Base-by-base conservation (phyloP, 192 early-diverging fungal species). In the Powellomyces hirtus region DNA sequence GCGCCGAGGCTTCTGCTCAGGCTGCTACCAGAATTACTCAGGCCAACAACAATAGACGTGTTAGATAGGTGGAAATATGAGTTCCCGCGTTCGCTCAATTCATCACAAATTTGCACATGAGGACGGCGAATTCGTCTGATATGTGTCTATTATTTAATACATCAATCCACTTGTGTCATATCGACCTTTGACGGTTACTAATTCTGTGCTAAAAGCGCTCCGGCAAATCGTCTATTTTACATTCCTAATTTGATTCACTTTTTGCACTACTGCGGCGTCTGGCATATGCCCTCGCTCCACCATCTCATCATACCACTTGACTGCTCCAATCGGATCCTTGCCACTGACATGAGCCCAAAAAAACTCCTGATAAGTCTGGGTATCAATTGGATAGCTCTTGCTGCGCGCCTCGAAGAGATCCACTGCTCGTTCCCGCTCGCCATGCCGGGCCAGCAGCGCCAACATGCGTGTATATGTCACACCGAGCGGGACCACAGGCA, bases 211-310 rank as follows among this genome's bases (percentile, higher is more conserved):
- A n/a, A n/a, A n/a, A n/a, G n/a, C n/a, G n/a, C n/a, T n/a, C n/a
- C n/a, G n/a, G n/a, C n/a, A n/a, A n/a, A n/a, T n/a, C n/a, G n/a
- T n/a, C n/a, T n/a, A n/a, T n/a, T n/a, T n/a, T n/a, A n/a, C n/a
- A n/a, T n/a, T n/a, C n/a, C n/a, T n/a, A n/a, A n/a, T n/a, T n/a
- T n/a, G n/a, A n/a, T n/a, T n/a, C n/a, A n/a, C n/a, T n/a, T n/a
- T n/a, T n/a, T n/a, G n/a, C n/a, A n/a, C n/a, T n/a, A n/a, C n/a
- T n/a, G n/a, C n/a, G n/a, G 46, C 46, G 27, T 53, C 59, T 33
- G 69, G 69, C 69, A 71, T 63, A 4, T 40, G 35, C 13, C 60
- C 59, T 37, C 51, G 14, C 2, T n/a, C 22, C n/a, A 71, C 60
- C 49, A 71, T n/a, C 18, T 31, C 38, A 61, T 71, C 60, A 1